These are phyloP conservation scores for Coffea humblotiana DNA, from an alignment of 305 asterid genomes.

Conservation along the genomic window DNA sequence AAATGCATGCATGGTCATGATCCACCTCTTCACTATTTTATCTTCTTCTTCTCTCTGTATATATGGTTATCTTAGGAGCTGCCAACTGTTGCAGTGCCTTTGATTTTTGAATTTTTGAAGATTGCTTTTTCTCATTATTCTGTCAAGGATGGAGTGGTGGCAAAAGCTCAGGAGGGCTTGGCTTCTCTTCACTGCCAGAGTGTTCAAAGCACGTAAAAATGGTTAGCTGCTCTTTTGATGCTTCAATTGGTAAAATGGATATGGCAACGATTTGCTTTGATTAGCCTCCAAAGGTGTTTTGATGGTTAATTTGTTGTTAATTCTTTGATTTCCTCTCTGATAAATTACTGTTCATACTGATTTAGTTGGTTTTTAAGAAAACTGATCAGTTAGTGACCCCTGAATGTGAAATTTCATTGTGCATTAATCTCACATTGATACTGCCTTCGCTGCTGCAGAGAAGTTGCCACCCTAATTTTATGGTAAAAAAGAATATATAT, in stretches of 20 bases:
- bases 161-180: conserved; percentile 10
- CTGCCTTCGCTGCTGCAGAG: background rate
- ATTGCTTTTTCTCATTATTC: background rate
- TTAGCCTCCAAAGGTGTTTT: background rate
- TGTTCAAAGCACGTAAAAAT: conserved; percentile 1
- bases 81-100: background rate
- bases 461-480: too few relatives aligned
- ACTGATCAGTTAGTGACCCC: background rate
- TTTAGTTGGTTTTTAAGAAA: background rate
- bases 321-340: background rate
- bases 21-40: background rate
- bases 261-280: background rate
- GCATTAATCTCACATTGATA: background rate
- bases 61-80: background rate
- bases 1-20: background rate
- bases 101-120: background rate
- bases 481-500: too few relatives aligned
- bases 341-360: background rate
- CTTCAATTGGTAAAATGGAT: background rate
- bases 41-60: background rate
- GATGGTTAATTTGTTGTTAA: background rate
- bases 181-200: background rate
- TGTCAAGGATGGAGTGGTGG: conserved; percentile 11
- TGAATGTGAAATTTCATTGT: background rate
- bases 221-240: background rate